A percentile compares a stretch with the other conserved stretches of the same genome.
Evolutionary conservation across 148 eudicot genomes (phyloP).

Genomic region (Persicaria tinctoria): DNA sequence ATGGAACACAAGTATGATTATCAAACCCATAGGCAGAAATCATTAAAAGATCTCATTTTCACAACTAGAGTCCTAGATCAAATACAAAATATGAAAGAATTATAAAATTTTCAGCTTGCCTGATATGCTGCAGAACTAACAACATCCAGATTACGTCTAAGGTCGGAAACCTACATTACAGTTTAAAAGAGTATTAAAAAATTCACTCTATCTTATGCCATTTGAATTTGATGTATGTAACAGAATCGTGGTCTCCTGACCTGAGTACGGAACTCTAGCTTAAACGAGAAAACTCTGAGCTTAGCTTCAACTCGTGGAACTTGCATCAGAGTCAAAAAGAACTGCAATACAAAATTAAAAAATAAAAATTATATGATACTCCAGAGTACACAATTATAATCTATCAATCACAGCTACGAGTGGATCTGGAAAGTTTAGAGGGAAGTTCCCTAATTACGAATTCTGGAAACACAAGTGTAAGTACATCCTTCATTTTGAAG

Average conservation of each 20-base stretch:
- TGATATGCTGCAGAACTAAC: slow-evolving; percentile 72
- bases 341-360: slow-evolving; percentile 33
- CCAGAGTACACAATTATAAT: no score
- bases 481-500: no score
- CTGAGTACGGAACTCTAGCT: slow-evolving; percentile 76
- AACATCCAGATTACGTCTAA: slow-evolving; percentile 49
- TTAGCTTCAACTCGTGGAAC: slow-evolving; percentile 83
- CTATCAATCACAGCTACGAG: no score
- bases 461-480: no score
- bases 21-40: background rate
- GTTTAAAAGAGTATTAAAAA: background rate
- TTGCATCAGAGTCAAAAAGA: slow-evolving; percentile 80
- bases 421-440: no score
- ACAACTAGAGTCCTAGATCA: background rate
- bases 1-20: background rate
- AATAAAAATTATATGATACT: background rate
- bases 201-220: background rate
- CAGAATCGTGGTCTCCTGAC: slow-evolving; percentile 28
- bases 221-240: background rate
- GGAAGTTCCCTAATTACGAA: no score
- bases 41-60: background rate
- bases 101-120: slow-evolving; percentile 34
- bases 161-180: slow-evolving; percentile 61
- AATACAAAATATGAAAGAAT: background rate
- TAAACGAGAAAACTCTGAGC: slow-evolving; percentile 85